Evolutionary conservation across 768 basidiomycete genomes (phyloP).

Genomic region (Termitomyces sp.): DNA sequence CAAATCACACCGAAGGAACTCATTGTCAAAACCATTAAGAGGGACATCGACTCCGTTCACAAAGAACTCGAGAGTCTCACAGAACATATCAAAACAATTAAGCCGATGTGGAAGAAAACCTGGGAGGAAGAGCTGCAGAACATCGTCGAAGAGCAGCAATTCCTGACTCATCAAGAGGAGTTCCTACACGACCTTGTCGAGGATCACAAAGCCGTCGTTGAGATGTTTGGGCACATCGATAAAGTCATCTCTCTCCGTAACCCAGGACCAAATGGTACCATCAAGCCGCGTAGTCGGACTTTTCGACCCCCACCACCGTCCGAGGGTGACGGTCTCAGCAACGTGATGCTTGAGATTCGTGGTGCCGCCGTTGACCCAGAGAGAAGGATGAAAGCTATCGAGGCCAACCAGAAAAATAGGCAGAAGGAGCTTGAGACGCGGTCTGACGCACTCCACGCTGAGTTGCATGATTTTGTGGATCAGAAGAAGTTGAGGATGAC

Average conservation of each 20-base stretch:
- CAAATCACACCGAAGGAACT: conserved; percentile 78
- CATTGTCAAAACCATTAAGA: conserved; percentile 64
- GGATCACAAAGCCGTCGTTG: conserved; percentile 84
- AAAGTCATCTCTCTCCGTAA: conserved; percentile 75
- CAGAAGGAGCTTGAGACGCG: conserved; percentile 68
- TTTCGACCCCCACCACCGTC: conserved; percentile 63
- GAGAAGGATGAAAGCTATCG: conserved; percentile 87
- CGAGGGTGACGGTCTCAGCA: conserved; percentile 62
- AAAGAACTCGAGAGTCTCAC: conserved; percentile 71
- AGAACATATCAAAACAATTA: conserved; percentile 83
- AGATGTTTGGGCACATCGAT: conserved; percentile 88
- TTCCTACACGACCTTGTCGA: conserved; percentile 83
- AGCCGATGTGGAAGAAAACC: conserved; percentile 98
- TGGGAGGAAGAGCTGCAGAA: conserved; percentile 97
- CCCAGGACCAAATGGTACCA: conserved; percentile 31
- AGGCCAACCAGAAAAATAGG: conserved; percentile 75
- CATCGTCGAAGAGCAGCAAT: conserved; percentile 95
- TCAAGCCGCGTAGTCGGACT: conserved; percentile 28
- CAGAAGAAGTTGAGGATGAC: conserved; percentile 92
- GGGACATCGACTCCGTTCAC: conserved; percentile 62
- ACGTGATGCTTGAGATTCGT: conserved; percentile 88
- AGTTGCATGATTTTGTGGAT: conserved; percentile 81
- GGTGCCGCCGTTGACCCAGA: conserved; percentile 79
- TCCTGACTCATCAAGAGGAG: conserved; percentile 89
- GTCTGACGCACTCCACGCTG: conserved; percentile 80